Base-by-base conservation (phyloP, 805 yeast species). In the Candida chauliodis region DNA sequence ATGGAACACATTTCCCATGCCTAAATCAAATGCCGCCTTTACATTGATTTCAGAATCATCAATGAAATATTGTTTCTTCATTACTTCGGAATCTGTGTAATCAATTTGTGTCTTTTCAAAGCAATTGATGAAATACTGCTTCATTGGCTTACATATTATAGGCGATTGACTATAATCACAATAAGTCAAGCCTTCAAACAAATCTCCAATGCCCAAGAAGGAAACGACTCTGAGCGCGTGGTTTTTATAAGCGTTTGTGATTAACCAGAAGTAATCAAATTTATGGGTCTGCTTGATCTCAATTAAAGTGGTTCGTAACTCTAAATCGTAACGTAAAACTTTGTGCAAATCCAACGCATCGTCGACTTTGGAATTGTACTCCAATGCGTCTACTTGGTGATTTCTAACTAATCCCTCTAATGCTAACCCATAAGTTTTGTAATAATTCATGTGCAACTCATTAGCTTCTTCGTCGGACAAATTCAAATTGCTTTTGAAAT, bases 161-260 rank as follows among this genome's bases (percentile, higher is more conserved):
- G 84, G 81, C 39, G 77, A 79, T 36, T 67, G 53, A 34, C 78
- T 67, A 56, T 93, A 93, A 63, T 93, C 95, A 63, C 99, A 93
- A 61, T 68, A 91, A 1, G 97, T 88, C 48, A 93, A 73, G 0
- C 99, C 99, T 48, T 91, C 98, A 56, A 93, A 90, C 38, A 88
- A 56, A 56, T 90, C 96, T n/a, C 91, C 97, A 20, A 91, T 58
- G 2, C 96, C 97, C 34, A 91, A 66, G 34, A 91, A 68, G 30
- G 79, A 73, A 14, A 89, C 71, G 21, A 88, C 95, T 35, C 97
- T 71, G 31, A 80, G 51, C 0, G 91, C 99, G 61, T 91, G 99
- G 52, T 79, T 88, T 55, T 82, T 81, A 64, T 91, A 91, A 1
- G 99, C 98, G 58, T 91, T 91, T 4, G 99, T 91, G 53, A 88